phyloP scores from a whole-genome alignment of 2,329 filamentous ascomycete genomes.

The Colletotrichum sublineola region DNA sequence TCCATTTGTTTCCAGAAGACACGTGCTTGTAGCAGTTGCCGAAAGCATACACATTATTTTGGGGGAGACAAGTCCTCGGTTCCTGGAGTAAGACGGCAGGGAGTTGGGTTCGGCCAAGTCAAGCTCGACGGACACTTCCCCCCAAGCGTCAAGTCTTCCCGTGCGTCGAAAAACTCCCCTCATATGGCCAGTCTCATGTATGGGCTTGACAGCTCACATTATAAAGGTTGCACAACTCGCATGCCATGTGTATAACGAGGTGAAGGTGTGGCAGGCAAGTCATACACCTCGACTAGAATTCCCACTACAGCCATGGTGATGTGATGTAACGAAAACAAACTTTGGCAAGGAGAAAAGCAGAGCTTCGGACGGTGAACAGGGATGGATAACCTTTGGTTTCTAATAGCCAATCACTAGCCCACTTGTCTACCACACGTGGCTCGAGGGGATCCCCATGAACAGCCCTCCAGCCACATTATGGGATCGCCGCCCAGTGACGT shows the following conservation, averaged over 20 bases:
- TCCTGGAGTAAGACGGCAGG: not conserved
- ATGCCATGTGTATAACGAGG: too few relatives aligned
- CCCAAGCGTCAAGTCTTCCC: not conserved
- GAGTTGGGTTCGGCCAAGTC: not conserved
- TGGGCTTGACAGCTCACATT: not conserved
- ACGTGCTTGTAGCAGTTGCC: not conserved
- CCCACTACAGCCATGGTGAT: not conserved
- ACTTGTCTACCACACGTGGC: conserved; percentile 29
- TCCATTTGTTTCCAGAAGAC: not conserved
- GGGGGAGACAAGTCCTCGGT: not conserved
- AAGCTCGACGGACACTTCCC: not conserved
- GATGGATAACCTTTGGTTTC: not conserved
- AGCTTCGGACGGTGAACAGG: not conserved
- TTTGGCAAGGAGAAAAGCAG: not conserved
- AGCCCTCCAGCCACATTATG: conserved; percentile 4
- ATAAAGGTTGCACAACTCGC: not conserved
- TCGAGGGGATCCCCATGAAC: not conserved
- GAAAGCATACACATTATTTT: not conserved
- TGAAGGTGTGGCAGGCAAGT: not conserved
- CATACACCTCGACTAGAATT: not conserved
- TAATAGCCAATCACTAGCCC: not conserved
- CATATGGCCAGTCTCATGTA: not conserved
- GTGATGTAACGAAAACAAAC: not conserved
- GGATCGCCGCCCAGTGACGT: conserved; percentile 20
- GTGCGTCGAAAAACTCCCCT: too few relatives aligned